phyloP scores from a whole-genome alignment of 129 eudicot species.

The Artemisia annua region DNA sequence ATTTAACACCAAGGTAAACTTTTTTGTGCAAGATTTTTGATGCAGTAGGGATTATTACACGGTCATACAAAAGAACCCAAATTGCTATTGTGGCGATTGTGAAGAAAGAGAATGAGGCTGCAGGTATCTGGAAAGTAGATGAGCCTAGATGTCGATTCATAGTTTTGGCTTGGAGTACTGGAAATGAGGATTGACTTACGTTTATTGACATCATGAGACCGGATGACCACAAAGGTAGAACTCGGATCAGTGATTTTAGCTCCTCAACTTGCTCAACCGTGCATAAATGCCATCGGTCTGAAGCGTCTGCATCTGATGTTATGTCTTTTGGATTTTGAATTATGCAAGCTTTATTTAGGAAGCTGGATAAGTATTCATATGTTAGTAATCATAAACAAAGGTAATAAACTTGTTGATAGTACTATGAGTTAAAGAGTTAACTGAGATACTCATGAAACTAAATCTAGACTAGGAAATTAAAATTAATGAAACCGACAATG shows the following conservation, averaged over 20 bases:
- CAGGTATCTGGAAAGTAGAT: conserved; percentile 40
- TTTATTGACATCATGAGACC: conserved; percentile 41
- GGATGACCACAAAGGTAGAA: conserved; percentile 45
- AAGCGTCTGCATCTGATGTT: conserved; percentile 17
- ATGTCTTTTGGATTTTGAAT: conserved; percentile 28
- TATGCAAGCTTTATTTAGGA: conserved; percentile 45
- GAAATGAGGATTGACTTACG: conserved; percentile 30
- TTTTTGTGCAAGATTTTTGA: conserved; percentile 30
- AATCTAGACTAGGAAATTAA: no score
- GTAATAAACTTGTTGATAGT: neutral
- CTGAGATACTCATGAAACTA: neutral
- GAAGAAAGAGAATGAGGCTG: conserved; percentile 39
- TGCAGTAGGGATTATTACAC: conserved; percentile 34
- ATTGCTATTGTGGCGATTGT: conserved; percentile 25
- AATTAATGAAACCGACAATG: no score
- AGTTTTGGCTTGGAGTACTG: conserved; percentile 31
- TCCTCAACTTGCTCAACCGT: conserved; percentile 43
- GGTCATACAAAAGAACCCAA: conserved; percentile 41
- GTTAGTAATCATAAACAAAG: neutral
- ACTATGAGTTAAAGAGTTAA: neutral
- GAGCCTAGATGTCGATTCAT: conserved; percentile 41
- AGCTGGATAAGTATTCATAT: conserved; percentile 16
- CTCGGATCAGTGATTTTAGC: conserved; percentile 41
- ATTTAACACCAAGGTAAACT: conserved; percentile 27
- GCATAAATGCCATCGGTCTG: conserved; percentile 41